Conservation (phyloP, 1,284 basidiomycete species). For the Inonotus hispidus region DNA sequence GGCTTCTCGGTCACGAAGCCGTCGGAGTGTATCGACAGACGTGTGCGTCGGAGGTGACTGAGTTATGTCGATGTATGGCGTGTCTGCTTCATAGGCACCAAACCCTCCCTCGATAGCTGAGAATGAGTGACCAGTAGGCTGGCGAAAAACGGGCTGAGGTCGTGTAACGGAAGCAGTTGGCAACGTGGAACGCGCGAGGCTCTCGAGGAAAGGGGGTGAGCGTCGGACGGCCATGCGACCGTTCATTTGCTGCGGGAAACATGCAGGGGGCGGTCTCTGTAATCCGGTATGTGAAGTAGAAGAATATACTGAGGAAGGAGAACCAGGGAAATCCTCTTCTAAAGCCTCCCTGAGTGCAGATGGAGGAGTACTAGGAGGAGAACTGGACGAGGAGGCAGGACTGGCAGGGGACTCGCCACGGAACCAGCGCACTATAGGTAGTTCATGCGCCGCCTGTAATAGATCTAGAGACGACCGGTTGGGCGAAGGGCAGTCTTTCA, state of each 20-base stretch:
- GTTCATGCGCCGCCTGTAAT: conserved; percentile 16
- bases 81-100: conserved; percentile 20
- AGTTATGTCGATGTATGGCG: conserved; percentile 25
- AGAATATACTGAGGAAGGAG: conserved; percentile 17
- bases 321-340: conserved; percentile 33
- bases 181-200: conserved; percentile 55
- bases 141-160: conserved; percentile 22
- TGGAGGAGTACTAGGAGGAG: conserved; percentile 25
- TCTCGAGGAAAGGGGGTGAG: conserved; percentile 53
- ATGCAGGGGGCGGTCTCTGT: conserved; percentile 40
- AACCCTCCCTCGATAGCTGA: conserved; percentile 19
- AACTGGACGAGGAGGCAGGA: conserved; percentile 27
- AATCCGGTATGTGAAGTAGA: conserved; percentile 23
- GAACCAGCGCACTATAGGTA: conserved; percentile 49
- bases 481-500: background rate
- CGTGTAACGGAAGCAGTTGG: conserved; percentile 54
- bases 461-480: conserved; percentile 3
- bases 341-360: conserved; percentile 35
- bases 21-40: conserved; percentile 61
- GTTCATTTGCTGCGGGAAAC: conserved; percentile 35
- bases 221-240: conserved; percentile 27
- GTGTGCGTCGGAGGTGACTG: conserved; percentile 39
- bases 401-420: conserved; percentile 23
- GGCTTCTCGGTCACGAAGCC: conserved; percentile 41
- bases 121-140: conserved; percentile 30